Evolutionary conservation across 495 filamentous ascomycete genomes (phyloP), one percentile per base, ranked within the genome.

Genomic region (Tirmania nivea): DNA sequence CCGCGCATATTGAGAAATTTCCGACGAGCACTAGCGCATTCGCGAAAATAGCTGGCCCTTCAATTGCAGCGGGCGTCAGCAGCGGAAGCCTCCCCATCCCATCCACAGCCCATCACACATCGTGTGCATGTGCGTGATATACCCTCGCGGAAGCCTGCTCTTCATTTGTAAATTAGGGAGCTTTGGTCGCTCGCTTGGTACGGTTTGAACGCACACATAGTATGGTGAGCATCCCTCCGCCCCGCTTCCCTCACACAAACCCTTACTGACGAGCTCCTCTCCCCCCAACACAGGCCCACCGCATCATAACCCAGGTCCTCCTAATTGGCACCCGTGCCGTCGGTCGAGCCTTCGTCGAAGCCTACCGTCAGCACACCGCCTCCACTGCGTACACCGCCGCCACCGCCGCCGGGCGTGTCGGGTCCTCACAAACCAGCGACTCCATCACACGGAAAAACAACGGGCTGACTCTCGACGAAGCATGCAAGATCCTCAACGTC

Each of bases 401-500:
- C 53, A 71, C 72, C 25, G 71, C 71, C 52, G 61, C 69, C 34
- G 70, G 69, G 47, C 62, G 59, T 16, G 60, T 70, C 34, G 57
- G 59, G 17, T 59, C 62, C 20, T 58, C 68, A 35, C 65, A 66
- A 14, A 75, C 69, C 57, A 71, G 77, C 53, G 71, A 77, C 55
- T 66, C 75, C 37, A 16, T 50, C 48, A 50, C 39, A 19, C 39
- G 39, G 39, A 14, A 19, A 14, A 75, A 79, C 36, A 72, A 76
- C 39, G 83, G 84, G 57, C 77, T 94, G 61, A 92, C 86, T 8
- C 77, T 97, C 52, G 88, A 94, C 58, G 90, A 97, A 69, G 92
- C 90, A 10, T 95, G 87, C 77, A 87, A 86, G 69, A 96, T 97
- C 66, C 77, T 97, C 53, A 94, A 96, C 67, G 86, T 96, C 58